Conservation (phyloP, 116 monocot genomes). For the Iris pallida region DNA sequence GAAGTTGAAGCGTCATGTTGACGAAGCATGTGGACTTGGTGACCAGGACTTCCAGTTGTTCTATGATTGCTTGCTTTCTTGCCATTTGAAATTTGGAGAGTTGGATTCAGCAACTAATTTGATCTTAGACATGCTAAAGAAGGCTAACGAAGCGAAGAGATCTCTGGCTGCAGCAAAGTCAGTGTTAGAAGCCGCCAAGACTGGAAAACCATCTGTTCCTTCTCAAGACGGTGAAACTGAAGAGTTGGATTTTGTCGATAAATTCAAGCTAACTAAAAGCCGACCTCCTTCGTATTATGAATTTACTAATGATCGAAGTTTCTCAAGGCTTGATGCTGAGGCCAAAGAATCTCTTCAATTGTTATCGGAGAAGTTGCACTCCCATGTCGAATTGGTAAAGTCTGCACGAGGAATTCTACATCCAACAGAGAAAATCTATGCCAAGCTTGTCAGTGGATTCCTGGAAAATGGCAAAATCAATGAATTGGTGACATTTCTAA, state of each 20-base stretch:
- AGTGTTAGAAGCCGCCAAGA: conserved; percentile 45
- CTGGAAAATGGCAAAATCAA: conserved; percentile 57
- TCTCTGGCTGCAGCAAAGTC: conserved; percentile 64
- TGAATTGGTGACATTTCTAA: conserved; percentile 67
- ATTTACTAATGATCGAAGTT: conserved; percentile 52
- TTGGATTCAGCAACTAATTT: conserved; percentile 55
- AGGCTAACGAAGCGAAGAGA: conserved; percentile 62
- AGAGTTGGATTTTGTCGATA: conserved; percentile 7
- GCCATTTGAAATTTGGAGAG: conserved; percentile 84
- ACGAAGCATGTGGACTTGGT: conserved; percentile 46
- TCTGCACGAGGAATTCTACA: conserved; percentile 78
- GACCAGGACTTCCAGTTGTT: conserved; percentile 60
- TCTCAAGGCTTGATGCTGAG: conserved; percentile 54
- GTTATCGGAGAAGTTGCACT: conserved; percentile 49
- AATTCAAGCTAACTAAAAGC: conserved; percentile 27
- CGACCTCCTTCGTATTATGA: conserved; percentile 44
- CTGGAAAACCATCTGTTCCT: conserved; percentile 17
- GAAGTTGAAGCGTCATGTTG: conserved; percentile 65
- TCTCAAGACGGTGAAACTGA: conserved; percentile 17
- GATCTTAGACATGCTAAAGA: conserved; percentile 83
- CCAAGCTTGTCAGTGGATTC: conserved; percentile 76
- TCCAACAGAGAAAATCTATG: conserved; percentile 86
- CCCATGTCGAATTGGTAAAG: conserved; percentile 56
- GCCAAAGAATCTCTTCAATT: conserved; percentile 48
- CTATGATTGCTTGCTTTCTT: conserved; percentile 79